Conservation (phyloP, 768 basidiomycete species). For the Hygrophoropsis aurantiaca region DNA sequence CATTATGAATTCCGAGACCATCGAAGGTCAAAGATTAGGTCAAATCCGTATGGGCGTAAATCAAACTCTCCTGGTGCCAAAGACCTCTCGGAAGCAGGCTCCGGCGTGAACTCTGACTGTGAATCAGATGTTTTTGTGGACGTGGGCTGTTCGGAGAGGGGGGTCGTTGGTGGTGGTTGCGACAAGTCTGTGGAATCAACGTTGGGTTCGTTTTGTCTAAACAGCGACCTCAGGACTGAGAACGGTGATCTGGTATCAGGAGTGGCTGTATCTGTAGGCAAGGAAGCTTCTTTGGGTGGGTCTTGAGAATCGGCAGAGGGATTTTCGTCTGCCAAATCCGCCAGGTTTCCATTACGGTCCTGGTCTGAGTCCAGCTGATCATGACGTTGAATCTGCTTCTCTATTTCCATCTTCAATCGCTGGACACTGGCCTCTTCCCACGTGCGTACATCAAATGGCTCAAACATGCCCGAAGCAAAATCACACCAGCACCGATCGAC, state of each 20-base stretch:
- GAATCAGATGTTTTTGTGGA: slow-evolving; percentile 5
- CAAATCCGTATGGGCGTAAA: slow-evolving; percentile 69
- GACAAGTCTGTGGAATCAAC: background rate
- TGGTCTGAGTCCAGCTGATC: slow-evolving; percentile 16
- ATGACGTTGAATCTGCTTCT: slow-evolving; percentile 29
- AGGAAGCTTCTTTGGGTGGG: too few relatives aligned
- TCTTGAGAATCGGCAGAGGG: too few relatives aligned
- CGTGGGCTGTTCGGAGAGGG: background rate
- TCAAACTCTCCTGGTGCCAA: slow-evolving; percentile 60
- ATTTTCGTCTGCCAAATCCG: background rate
- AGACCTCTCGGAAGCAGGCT: slow-evolving; percentile 11
- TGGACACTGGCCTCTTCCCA: slow-evolving; percentile 74
- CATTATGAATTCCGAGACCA: slow-evolving; percentile 44
- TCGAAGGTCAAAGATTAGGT: slow-evolving; percentile 71
- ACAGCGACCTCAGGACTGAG: slow-evolving; percentile 22
- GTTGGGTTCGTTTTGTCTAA: slow-evolving; percentile 11
- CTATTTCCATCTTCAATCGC: slow-evolving; percentile 37
- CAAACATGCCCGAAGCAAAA: slow-evolving; percentile 64
- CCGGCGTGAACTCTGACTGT: slow-evolving; percentile 5
- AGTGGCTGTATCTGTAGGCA: background rate
- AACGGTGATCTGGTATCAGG: slow-evolving; percentile 17
- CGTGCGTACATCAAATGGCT: slow-evolving; percentile 71
- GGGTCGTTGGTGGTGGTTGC: background rate
- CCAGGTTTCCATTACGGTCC: background rate
- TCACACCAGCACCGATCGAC: slow-evolving; percentile 89